These are phyloP conservation scores for Phylloporus sp. DNA, from an alignment of 768 basidiomycete genomes.

Conservation along the genomic window DNA sequence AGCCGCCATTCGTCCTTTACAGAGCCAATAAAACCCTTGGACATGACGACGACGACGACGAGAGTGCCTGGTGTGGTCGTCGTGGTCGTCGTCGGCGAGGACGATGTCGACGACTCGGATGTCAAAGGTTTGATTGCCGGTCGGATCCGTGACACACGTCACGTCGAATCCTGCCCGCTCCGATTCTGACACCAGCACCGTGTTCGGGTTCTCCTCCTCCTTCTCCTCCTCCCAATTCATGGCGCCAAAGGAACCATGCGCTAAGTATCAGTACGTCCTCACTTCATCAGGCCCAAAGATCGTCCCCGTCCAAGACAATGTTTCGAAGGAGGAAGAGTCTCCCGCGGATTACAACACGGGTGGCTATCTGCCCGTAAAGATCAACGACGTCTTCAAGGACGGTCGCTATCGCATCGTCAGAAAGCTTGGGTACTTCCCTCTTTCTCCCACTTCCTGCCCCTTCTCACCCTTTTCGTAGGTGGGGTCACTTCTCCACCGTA, in stretches of 20 bases:
- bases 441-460: neutral
- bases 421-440: constrained; percentile 70
- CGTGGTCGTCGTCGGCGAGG: neutral
- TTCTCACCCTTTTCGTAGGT: constrained; percentile 41
- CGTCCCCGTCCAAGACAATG: constrained; percentile 59
- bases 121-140: neutral
- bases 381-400: constrained; percentile 79
- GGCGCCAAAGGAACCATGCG: constrained; percentile 62
- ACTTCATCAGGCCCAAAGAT: constrained; percentile 64
- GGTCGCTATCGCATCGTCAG: constrained; percentile 82
- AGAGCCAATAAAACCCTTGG: constrained; percentile 61
- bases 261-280: constrained; percentile 73
- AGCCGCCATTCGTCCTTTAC: constrained; percentile 82
- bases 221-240: constrained; percentile 32
- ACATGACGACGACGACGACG: constrained; percentile 10
- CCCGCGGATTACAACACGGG: constrained; percentile 81
- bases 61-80: neutral
- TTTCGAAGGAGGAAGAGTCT: constrained; percentile 73
- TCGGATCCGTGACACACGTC: too few relatives aligned
- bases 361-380: constrained; percentile 75
- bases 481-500: constrained; percentile 95
- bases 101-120: neutral
- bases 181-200: constrained; percentile 15
- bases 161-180: constrained; percentile 9
- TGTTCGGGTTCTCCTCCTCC: constrained; percentile 12